These are phyloP conservation scores for Sporothrix protearum DNA, from an alignment of 2,329 filamentous ascomycete genomes.

Conservation along the genomic window DNA sequence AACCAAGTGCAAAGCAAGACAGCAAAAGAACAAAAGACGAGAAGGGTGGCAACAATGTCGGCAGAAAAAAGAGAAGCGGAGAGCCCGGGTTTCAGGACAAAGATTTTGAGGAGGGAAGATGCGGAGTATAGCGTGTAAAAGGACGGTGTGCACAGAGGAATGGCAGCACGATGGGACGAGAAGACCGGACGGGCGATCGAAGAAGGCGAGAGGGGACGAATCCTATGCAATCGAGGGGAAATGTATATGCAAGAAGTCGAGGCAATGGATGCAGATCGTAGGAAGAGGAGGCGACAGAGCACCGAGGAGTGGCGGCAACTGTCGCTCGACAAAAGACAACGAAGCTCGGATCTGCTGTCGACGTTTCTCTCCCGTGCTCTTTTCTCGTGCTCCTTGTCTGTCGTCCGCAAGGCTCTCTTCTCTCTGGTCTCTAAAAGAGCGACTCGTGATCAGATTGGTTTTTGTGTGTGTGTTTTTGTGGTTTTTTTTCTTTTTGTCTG, in stretches of 20 bases:
- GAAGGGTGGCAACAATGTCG: background rate
- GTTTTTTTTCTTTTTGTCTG: background rate
- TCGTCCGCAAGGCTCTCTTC: background rate
- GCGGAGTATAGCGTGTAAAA: background rate
- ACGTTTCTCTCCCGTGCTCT: background rate
- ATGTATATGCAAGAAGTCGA: background rate
- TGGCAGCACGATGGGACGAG: background rate
- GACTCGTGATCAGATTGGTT: background rate
- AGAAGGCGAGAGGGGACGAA: too few relatives aligned
- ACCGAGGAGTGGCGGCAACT: background rate
- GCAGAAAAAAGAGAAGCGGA: background rate
- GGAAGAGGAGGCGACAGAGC: conserved; percentile 8
- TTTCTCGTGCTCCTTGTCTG: too few relatives aligned
- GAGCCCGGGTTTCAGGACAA: background rate
- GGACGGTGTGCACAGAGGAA: background rate
- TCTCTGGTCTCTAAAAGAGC: background rate
- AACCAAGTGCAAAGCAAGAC: background rate
- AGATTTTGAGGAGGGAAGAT: background rate
- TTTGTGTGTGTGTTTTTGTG: background rate
- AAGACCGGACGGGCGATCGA: background rate
- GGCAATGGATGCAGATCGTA: background rate
- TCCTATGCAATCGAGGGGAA: background rate
- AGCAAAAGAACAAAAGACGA: background rate
- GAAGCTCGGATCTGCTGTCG: background rate
- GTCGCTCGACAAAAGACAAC: conserved; percentile 10